phyloP scores from a whole-genome alignment of 495 filamentous ascomycete genomes.

The Hyaloscypha bicolor region DNA sequence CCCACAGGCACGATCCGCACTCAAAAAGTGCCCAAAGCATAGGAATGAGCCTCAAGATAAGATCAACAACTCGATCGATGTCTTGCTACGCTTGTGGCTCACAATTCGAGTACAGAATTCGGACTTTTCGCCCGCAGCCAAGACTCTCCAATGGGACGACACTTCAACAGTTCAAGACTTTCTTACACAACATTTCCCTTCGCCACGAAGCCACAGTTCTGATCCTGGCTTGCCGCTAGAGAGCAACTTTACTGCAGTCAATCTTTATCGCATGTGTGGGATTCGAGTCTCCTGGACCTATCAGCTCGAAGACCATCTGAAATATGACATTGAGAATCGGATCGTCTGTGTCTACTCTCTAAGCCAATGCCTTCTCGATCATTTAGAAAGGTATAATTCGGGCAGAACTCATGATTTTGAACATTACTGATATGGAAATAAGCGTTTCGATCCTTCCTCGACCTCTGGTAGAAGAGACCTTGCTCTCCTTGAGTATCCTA shows the following conservation, averaged over 20 bases:
- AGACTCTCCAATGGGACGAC: slow-evolving; percentile 5
- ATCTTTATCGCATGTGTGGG: slow-evolving; percentile 9
- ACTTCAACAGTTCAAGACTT: neutral
- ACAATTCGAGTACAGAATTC: neutral
- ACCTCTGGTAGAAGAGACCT: neutral
- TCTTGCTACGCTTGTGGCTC: slow-evolving; percentile 6
- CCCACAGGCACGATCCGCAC: neutral
- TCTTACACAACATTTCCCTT: neutral
- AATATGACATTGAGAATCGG: neutral
- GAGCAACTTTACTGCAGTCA: slow-evolving; percentile 7
- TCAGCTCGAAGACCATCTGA: slow-evolving; percentile 9
- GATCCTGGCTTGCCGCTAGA: neutral
- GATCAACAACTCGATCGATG: slow-evolving; percentile 13
- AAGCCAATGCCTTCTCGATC: neutral
- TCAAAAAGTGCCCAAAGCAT: neutral
- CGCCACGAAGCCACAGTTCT: neutral
- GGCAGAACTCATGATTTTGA: too few species aligned
- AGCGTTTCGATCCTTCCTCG: neutral
- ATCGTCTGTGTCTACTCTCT: neutral
- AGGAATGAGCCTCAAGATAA: neutral
- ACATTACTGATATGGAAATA: too few species aligned
- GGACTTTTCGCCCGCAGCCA: neutral
- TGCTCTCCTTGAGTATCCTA: slow-evolving; percentile 6
- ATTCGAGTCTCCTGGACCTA: slow-evolving; percentile 7
- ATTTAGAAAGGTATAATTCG: too few species aligned